phyloP scores from a whole-genome alignment of 108 stramenopile genomes.

The Poteriospumella lacustris region DNA sequence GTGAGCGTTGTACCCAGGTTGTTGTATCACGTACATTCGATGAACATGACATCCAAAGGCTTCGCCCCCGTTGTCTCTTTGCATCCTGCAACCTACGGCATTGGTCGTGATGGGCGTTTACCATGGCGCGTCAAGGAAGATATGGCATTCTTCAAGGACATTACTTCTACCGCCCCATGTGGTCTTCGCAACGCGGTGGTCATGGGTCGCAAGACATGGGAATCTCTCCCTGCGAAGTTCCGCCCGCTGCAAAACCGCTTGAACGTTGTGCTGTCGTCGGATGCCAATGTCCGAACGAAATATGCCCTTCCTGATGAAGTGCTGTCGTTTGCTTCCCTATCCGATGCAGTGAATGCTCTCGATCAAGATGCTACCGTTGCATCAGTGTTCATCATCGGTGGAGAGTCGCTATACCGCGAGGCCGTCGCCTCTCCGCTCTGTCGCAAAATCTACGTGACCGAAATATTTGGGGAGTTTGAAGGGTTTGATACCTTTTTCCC shows the following conservation, averaged over 20 bases:
- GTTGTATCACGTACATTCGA: too few relatives aligned
- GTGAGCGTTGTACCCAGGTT: too few relatives aligned
- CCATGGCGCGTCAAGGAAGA: conserved; percentile 49
- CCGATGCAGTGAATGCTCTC: conserved; percentile 70
- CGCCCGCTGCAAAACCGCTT: conserved; percentile 78
- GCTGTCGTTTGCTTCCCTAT: conserved; percentile 61
- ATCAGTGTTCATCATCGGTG: conserved; percentile 87
- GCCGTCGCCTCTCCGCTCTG: conserved; percentile 57
- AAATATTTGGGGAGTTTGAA: conserved; percentile 26
- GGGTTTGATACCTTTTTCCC: conserved; percentile 51
- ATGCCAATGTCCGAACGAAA: neutral
- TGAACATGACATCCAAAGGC: too few relatives aligned
- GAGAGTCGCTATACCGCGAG: conserved; percentile 74
- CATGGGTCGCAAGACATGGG: conserved; percentile 99
- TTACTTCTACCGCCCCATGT: conserved; percentile 30
- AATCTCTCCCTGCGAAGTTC: conserved; percentile 84
- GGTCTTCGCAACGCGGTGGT: conserved; percentile 78
- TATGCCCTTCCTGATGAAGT: conserved; percentile 56
- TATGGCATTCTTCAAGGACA: conserved; percentile 55
- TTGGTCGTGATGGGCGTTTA: conserved; percentile 33
- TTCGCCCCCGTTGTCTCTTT: too few relatives aligned
- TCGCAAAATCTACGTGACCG: conserved; percentile 42
- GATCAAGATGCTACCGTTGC: conserved; percentile 50
- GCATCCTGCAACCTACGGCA: too few relatives aligned
- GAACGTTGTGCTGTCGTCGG: conserved; percentile 80